Percentiles rank a stretch among this genome's conserved stretches.
These are phyloP conservation scores for Eutrema yunnanense DNA, from an alignment of 345 rosid genomes.

Conservation along the genomic window DNA sequence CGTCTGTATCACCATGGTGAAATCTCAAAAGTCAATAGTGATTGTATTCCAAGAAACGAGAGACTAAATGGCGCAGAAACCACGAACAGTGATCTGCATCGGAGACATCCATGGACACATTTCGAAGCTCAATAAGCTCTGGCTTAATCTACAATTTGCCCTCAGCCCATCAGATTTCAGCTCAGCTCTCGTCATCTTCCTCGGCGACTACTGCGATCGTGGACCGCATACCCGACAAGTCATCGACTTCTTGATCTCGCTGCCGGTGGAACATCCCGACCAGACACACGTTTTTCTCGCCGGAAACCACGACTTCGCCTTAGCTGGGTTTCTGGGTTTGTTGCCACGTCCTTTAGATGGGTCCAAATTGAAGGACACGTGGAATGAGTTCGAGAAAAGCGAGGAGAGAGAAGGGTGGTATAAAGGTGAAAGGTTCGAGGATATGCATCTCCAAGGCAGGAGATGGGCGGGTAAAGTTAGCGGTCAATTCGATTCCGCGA, in stretches of 20 bases:
- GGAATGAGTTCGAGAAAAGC: slow-evolving; percentile 48
- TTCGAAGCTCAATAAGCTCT: slow-evolving; percentile 54
- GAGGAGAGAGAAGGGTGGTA: slow-evolving; percentile 86
- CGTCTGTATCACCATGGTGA: no score
- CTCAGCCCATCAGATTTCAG: slow-evolving; percentile 41
- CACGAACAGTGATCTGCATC: slow-evolving; percentile 35
- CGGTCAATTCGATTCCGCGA: slow-evolving; percentile 33
- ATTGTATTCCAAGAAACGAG: not conserved
- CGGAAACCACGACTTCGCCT: slow-evolving; percentile 81
- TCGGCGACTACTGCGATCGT: slow-evolving; percentile 92
- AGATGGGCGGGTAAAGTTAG: slow-evolving; percentile 68
- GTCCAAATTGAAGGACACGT: slow-evolving; percentile 43
- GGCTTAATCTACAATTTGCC: slow-evolving; percentile 55
- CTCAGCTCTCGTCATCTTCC: slow-evolving; percentile 63
- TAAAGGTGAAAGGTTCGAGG: slow-evolving; percentile 51
- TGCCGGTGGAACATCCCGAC: slow-evolving; percentile 44
- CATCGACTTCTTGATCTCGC: slow-evolving; percentile 51
- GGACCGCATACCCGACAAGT: slow-evolving; percentile 64
- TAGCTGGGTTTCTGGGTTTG: slow-evolving; percentile 56
- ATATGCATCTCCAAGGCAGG: slow-evolving; percentile 70
- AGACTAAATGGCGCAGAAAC: not conserved
- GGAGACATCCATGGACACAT: slow-evolving; percentile 85
- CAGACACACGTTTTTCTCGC: slow-evolving; percentile 60
- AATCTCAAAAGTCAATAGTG: not conserved
- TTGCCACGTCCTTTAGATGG: slow-evolving; percentile 47